Conservation (phyloP, 352 stramenopile genomes). For the Poterioochromonas sp. region DNA sequence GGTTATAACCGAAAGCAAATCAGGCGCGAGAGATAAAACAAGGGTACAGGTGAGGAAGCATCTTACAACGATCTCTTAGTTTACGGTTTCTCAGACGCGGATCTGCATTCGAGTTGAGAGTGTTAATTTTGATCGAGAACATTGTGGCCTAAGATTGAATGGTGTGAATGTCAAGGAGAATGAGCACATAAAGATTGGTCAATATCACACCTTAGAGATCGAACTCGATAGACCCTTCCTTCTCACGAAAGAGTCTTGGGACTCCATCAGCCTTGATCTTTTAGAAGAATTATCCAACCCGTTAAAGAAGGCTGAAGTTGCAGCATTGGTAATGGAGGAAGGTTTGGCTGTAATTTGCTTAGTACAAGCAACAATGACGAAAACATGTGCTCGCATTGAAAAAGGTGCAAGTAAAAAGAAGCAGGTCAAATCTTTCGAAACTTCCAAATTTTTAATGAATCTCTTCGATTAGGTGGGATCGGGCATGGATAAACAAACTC, state of each 20-base stretch:
- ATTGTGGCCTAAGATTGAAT: conserved; percentile 83
- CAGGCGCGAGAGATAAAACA: conserved; percentile 8
- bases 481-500: conserved; percentile 1
- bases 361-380: conserved; percentile 90
- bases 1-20: conserved; percentile 3
- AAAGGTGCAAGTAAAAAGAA: conserved; percentile 92
- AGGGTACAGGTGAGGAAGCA: neutral
- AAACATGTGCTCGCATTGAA: conserved; percentile 74
- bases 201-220: conserved; percentile 92
- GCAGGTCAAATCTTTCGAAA: too few species aligned
- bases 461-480: neutral
- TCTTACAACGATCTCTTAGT: neutral
- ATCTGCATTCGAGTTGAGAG: conserved; percentile 87
- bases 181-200: conserved; percentile 83
- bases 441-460: conserved; percentile 54
- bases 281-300: conserved; percentile 59
- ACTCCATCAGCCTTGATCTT: conserved; percentile 89
- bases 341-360: conserved; percentile 91
- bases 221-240: conserved; percentile 91
- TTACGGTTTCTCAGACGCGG: conserved; percentile 55
- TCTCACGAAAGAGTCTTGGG: conserved; percentile 90
- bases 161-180: conserved; percentile 86
- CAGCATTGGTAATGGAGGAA: conserved; percentile 88
- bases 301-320: conserved; percentile 71
- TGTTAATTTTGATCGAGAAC: conserved; percentile 87